Base-by-base conservation (phyloP, 768 basidiomycete species). In the Mycena alexandri region DNA sequence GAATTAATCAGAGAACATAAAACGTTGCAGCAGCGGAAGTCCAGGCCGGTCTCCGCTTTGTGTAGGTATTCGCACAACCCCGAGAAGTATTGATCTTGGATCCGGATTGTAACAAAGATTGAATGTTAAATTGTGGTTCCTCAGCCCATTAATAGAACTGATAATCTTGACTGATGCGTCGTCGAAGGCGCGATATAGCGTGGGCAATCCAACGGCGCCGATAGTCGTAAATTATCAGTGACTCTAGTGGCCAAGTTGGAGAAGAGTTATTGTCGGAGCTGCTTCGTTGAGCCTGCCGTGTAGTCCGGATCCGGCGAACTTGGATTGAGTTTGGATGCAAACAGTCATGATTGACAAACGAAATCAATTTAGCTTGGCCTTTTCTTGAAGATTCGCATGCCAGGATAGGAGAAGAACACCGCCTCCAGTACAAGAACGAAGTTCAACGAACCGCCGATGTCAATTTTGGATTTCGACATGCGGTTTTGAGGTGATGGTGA, bases 61-160 rank as follows among this genome's bases (percentile, higher is more conserved):
- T 44, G 42, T 29, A 29, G 36, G 22, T 58, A 38, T 14, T 38
- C 38, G 38, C 10, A 38, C 4, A 38, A 38, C 24, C 55, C 66
- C 48, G 29, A 14, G 48, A 42, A 38, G 53, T 61, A 44, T 56
- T 36, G 63, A 17, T 38, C 10, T 25, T 10, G 29, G 51, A 17
- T 17, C 43, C 44, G 60, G 44, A 24, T 10, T 72, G 59, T 60
- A 63, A 33, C 19, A 51, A 61, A n/a, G 24, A 44, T 61, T 33
- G 46, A 64, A 55, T 54, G 66, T 57, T 62, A 52, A 52, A 53
- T 67, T 55, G 24, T 59, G 63, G 74, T 73, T 74, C 53, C 72
- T 72, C 65, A 71, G 65, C 47, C 72, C 64, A 72, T 68, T 48
- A 68, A 72, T 63, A 53, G 52, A 54, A 47, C n/a, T 67, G 58